Evolutionary conservation across 1,284 basidiomycete species (phyloP).

Genomic region (Cerrena zonata): DNA sequence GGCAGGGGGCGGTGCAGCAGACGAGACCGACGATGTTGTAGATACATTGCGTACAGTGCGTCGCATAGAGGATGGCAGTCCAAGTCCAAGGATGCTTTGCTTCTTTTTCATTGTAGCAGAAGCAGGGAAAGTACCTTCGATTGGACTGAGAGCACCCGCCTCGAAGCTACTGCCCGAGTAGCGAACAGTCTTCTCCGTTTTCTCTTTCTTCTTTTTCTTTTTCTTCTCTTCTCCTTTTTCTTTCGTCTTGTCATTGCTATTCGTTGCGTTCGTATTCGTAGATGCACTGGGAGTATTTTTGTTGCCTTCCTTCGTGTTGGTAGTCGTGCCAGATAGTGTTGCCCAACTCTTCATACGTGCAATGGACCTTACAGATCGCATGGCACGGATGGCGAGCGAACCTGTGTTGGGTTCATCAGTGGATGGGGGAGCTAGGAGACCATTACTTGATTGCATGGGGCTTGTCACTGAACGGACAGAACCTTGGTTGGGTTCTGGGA

Average conservation of each 20-base stretch:
- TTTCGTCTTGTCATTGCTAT: constrained; percentile 22
- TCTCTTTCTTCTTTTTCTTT: constrained; percentile 28
- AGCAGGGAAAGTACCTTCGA: constrained; percentile 3
- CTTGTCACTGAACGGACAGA: constrained; percentile 15
- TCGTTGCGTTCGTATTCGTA: constrained; percentile 13
- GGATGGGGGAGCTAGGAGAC: constrained; percentile 34
- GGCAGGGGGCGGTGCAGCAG: constrained; percentile 13
- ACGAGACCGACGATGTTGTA: constrained; percentile 29
- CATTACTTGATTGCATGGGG: constrained; percentile 24
- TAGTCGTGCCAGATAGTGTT: constrained; percentile 38
- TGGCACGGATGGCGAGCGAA: constrained; percentile 73
- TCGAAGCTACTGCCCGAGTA: constrained; percentile 62
- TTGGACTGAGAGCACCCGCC: constrained; percentile 43
- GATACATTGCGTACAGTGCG: constrained; percentile 41
- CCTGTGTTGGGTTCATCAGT: constrained; percentile 11
- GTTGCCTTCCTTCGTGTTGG: constrained; percentile 31
- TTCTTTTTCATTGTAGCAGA: constrained; percentile 38
- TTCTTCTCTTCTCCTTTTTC: constrained; percentile 27
- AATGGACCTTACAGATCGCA: constrained; percentile 65
- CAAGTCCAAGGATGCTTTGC: constrained; percentile 48
- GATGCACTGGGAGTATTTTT: constrained; percentile 8
- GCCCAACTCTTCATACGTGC: constrained; percentile 69
- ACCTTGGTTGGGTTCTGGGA: constrained; percentile 16
- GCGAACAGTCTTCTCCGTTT: constrained; percentile 34
- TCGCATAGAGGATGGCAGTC: constrained; percentile 41